Percentiles rank a stretch among this genome's conserved stretches.
These are phyloP conservation scores for Fagopyrum esculentum DNA, from an alignment of 148 eudicot species.

Conservation along the genomic window DNA sequence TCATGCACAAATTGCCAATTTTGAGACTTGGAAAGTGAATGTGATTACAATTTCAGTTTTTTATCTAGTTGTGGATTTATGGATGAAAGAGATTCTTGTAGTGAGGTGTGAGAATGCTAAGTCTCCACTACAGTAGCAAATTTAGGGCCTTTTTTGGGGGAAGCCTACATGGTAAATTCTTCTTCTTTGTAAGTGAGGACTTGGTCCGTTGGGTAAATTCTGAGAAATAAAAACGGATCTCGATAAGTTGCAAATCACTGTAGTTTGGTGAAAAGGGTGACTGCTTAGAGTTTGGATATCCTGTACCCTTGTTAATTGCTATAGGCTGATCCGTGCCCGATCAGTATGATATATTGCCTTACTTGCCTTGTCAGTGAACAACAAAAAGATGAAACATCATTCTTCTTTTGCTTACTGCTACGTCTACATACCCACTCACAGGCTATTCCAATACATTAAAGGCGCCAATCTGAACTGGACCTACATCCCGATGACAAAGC, in stretches of 20 bases:
- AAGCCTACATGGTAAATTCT: neutral
- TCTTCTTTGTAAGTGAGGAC: neutral
- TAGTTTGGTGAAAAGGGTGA: neutral
- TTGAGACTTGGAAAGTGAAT: neutral
- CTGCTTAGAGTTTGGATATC: neutral
- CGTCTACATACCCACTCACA: slow-evolving; percentile 19
- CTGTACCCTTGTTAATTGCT: neutral
- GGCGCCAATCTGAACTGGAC: slow-evolving; percentile 85
- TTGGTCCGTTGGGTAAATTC: neutral
- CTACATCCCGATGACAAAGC: slow-evolving; percentile 58
- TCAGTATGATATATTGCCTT: neutral
- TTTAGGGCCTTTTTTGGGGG: neutral
- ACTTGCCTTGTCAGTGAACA: neutral
- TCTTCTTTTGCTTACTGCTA: neutral
- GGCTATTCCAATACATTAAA: slow-evolving; percentile 76
- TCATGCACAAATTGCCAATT: neutral
- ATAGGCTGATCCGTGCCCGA: no score
- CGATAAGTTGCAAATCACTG: neutral
- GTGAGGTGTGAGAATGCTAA: neutral
- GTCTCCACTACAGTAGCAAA: neutral
- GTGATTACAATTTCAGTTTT: neutral
- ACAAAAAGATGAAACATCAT: neutral
- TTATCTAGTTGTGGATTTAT: neutral
- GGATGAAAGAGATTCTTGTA: neutral
- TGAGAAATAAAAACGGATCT: neutral